phyloP scores from a whole-genome alignment of 257 asterid genomes.

The Primulina huaijiensis region DNA sequence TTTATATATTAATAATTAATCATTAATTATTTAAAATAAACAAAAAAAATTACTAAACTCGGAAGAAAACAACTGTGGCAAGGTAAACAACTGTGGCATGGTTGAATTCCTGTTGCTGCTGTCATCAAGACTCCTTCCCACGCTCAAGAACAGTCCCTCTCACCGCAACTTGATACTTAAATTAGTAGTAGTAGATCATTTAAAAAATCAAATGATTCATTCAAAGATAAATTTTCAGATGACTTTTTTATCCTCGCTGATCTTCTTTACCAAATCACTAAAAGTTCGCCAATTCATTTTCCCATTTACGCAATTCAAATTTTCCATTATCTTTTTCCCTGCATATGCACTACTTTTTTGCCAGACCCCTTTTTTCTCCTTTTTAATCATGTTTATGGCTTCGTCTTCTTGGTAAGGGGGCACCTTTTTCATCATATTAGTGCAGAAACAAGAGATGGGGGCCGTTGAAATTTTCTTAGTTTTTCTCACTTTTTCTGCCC shows the following conservation, averaged over 20 bases:
- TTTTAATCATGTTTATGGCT: constrained; percentile 30
- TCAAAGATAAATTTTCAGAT: background rate
- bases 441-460: constrained; percentile 47
- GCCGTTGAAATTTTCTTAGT: constrained; percentile 26
- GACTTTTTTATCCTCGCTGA: background rate
- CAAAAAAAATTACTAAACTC: too few species aligned
- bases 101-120: background rate
- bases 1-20: too few species aligned
- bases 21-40: too few species aligned
- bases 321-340: background rate
- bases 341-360: constrained; percentile 25
- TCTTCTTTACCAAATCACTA: background rate
- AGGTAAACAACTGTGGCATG: too few species aligned
- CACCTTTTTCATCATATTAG: constrained; percentile 18
- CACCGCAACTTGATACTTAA: background rate
- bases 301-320: background rate
- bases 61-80: too few species aligned
- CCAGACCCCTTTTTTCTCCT: constrained; percentile 19
- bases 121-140: background rate
- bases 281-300: background rate
- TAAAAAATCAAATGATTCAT: background rate
- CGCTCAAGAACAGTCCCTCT: background rate
- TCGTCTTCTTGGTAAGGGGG: constrained; percentile 27
- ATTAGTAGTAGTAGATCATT: background rate
- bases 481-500: constrained; percentile 28